Conservation (phyloP, 2,329 filamentous ascomycete genomes). For the Annulohypoxylon truncatum region DNA sequence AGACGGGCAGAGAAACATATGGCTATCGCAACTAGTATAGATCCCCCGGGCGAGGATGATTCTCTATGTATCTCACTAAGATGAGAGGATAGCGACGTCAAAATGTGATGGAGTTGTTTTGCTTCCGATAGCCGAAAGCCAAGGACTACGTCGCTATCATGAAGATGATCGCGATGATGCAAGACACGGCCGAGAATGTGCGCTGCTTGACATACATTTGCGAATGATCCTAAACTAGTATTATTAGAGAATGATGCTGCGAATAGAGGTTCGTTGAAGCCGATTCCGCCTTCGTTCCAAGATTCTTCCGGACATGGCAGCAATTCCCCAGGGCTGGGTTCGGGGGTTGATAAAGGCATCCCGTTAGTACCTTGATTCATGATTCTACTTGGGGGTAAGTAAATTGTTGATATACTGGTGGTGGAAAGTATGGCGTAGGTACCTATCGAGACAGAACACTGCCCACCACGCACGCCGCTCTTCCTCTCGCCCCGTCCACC, state of each 20-base stretch:
- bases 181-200: conserved; percentile 51
- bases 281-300: conserved; percentile 48
- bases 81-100: conserved; percentile 28
- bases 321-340: conserved; percentile 45
- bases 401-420: not conserved
- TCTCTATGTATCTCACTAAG: conserved; percentile 11
- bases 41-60: not conserved
- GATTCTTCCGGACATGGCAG: conserved; percentile 45
- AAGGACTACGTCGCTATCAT: not conserved
- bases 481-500: conserved; percentile 51
- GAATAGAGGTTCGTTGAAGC: conserved; percentile 46
- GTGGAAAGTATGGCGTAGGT: not conserved
- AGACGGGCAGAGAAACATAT: conserved; percentile 36
- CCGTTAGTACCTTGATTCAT: conserved; percentile 40
- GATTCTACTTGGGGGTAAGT: conserved; percentile 31
- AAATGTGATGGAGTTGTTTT: conserved; percentile 36
- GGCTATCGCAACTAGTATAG: conserved; percentile 14
- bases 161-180: conserved; percentile 37
- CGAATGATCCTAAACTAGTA: conserved; percentile 45
- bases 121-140: conserved; percentile 34
- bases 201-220: conserved; percentile 49
- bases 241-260: conserved; percentile 36
- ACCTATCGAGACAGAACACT: conserved; percentile 51
- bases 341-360: conserved; percentile 44
- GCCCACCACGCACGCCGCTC: conserved; percentile 51